Evolutionary conservation across 305 asterid species (phyloP), one percentile per base, ranked within the genome.

Genomic region (Nicotiana rustica): DNA sequence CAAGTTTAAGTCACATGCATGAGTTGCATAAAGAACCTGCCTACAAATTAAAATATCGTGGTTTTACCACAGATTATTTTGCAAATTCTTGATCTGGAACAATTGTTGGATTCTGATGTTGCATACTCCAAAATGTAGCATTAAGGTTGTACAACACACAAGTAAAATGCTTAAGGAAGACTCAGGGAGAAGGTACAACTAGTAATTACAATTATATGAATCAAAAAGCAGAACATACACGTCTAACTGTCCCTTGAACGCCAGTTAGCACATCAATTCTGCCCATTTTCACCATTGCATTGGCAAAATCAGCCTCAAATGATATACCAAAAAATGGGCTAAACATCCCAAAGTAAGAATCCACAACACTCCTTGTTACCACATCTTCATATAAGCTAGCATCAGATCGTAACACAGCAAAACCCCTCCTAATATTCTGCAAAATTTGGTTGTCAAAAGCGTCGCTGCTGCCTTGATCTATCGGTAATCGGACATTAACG

Each of bases 241-340:
- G 91, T 82, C 99, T 89, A 21, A 93, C 90, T 2, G 86, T 89
- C 18, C 97, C 99, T 18, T 87, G 84, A 10, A 83, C 25, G 6
- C 94, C 95, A 0, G 96, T 89, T 47, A 91, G 83, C 6, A 91
- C 97, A 8, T 92, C 94, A 77, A 92, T 85, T 3, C 93, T 57
- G 6, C 99, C 99, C 99, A 96, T 90, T 83, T 90, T 90, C 31
- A 92, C 90, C 92, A 96, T 93, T 0, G 99, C 85, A 10, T 68
- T 56, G 7, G 83, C 95, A 41, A 96, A 96, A 82, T 96, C 97
- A 0, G 88, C 87, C 84, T 93, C 94, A 76, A 96, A 93, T 0
- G 93, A 87, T 1, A 92, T 90, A 15, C 93, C 97, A 0, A 85
- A 10, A 0, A 87, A 19, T 3, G 93, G 92, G 83, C 80, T 82